Evolutionary conservation across 2,329 filamentous ascomycete species (phyloP).

Genomic region (Fusarium ambrosium): DNA sequence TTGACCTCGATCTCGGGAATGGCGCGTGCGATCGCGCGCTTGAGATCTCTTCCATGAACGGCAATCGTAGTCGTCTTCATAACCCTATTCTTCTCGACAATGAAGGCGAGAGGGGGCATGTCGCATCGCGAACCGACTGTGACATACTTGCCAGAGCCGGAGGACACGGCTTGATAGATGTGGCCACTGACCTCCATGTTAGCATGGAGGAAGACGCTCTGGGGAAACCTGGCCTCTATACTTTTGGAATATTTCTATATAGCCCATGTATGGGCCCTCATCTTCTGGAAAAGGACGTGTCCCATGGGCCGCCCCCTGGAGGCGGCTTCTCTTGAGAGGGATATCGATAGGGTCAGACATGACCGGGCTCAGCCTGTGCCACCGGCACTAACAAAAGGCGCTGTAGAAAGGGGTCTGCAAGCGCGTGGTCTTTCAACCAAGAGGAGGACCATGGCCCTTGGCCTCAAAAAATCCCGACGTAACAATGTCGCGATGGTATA

Average conservation of each 20-base stretch:
- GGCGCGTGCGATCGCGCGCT: constrained; percentile 54
- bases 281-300: constrained; percentile 34
- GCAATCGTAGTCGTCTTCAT: constrained; percentile 40
- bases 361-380: background rate
- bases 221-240: constrained; percentile 16
- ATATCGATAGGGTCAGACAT: constrained; percentile 47
- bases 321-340: constrained; percentile 30
- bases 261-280: constrained; percentile 43
- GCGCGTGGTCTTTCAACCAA: background rate
- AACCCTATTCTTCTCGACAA: constrained; percentile 46
- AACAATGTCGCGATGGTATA: background rate
- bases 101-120: constrained; percentile 44
- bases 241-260: constrained; percentile 46
- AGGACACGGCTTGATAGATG: constrained; percentile 44
- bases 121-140: constrained; percentile 31
- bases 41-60: constrained; percentile 54
- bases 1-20: constrained; percentile 39
- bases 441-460: background rate
- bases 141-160: constrained; percentile 47
- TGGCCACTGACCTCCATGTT: constrained; percentile 39
- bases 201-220: background rate
- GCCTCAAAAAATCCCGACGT: background rate
- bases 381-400: background rate
- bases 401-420: background rate
- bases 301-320: constrained; percentile 6